Conservation (phyloP, 2,329 filamentous ascomycete genomes). For the Colletotrichum tamarilloi region DNA sequence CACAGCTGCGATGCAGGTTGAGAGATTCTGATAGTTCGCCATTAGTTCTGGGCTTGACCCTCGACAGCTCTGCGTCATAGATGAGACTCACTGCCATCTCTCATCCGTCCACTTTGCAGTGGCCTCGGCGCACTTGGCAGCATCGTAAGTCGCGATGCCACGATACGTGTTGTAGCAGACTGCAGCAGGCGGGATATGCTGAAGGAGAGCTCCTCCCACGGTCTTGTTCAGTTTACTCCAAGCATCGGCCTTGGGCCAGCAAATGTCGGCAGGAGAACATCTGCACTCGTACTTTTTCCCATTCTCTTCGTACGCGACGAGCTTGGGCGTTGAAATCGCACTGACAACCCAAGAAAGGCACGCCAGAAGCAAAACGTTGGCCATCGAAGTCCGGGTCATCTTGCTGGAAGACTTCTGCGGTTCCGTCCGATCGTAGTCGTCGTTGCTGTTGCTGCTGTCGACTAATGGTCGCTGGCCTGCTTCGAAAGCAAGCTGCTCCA, state of each 20-base stretch:
- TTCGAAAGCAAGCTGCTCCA: neutral
- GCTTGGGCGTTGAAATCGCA: neutral
- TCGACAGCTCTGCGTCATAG: too few species aligned
- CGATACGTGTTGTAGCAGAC: slow-evolving; percentile 52
- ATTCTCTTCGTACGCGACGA: slow-evolving; percentile 22
- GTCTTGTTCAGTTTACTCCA: slow-evolving; percentile 61
- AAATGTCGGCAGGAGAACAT: slow-evolving; percentile 59
- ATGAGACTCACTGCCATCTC: slow-evolving; percentile 49
- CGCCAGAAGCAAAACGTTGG: neutral
- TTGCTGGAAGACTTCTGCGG: neutral
- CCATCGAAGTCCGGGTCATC: slow-evolving; percentile 11
- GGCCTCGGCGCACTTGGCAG: slow-evolving; percentile 46
- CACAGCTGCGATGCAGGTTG: slow-evolving; percentile 46
- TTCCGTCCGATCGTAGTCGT: neutral
- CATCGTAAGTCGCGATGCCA: slow-evolving; percentile 48
- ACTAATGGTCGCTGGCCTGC: neutral
- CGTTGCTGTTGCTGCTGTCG: neutral
- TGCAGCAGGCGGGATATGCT: slow-evolving; percentile 57
- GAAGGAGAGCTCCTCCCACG: slow-evolving; percentile 58
- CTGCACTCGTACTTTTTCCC: slow-evolving; percentile 45
- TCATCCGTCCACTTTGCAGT: slow-evolving; percentile 46
- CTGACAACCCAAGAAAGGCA: slow-evolving; percentile 4
- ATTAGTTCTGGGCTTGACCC: neutral
- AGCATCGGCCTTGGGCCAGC: slow-evolving; percentile 56
- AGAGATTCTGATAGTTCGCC: slow-evolving; percentile 39